Evolutionary conservation across 306 rosid genomes (phyloP), one percentile per base, ranked within the genome.

Genomic region (Cucurbita argyrosperma): DNA sequence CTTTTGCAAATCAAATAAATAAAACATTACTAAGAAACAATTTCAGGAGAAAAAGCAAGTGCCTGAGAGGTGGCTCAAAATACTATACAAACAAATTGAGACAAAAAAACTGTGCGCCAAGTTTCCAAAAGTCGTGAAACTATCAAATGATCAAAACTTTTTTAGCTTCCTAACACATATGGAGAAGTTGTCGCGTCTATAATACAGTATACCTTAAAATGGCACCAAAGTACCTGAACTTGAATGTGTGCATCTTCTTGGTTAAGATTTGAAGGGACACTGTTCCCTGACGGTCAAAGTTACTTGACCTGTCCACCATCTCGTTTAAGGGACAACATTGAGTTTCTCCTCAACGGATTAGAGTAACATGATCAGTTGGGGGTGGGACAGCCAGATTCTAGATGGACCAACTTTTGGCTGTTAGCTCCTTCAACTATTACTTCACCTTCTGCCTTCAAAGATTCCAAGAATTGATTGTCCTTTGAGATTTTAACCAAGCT

Each of bases 231-330:
- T 87, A 94, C 99, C 97, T 94, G 96, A 79, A 94, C 99, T 88
- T 94, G 97, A 79, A 94, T 87, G 76, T 84, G 84, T 6, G 78
- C 96, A 81, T 94, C 96, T 81, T 94, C 99, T 82, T 87, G 87
- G 86, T 91, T 91, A 79, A 91, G 96, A 94, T 94, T 82, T 94
- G 99, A 74, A 94, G 92, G 40, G 92, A 87, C 78, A 91, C 70
- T 77, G 92, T 83, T 53, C 97, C 99, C 80, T 94, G 99, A 71
- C 89, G 91, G 83, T 94, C 99, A 83, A 94, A 91, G 81, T 78
- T 94, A 84, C 92, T n/a, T 77, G 30, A 91, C 90, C n/a, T n/a
- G n/a, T 67, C 99, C 99, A 54, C 97, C 99, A 79, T 94, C 99
- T 77, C 96, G 87, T 87, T 91, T 94, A 52, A 94, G 95, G 45